Base-by-base conservation (phyloP, 2,329 filamentous ascomycete species). In the Exophiala sp. region DNA sequence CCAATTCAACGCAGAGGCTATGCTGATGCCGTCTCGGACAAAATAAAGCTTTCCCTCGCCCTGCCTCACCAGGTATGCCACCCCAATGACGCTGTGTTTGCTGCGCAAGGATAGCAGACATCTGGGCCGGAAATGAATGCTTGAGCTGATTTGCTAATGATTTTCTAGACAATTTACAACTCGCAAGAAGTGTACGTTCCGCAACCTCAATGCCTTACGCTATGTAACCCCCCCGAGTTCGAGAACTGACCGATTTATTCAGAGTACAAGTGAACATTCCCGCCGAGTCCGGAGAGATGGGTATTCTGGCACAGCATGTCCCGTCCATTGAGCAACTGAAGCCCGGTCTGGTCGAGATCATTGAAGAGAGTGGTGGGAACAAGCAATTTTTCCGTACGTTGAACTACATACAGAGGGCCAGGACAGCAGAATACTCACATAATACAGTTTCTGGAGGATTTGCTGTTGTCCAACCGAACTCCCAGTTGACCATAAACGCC, bases 311-410 rank as follows among this genome's bases (percentile, higher is more conserved):
- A 71, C 94, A 93, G 80, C 93, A 98, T 82, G 93, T 98, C 66
- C 90, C 93, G 60, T 89, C 90, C 57, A 97, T 98, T 68, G 93
- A 98, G 80, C 93, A 98, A 80, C 80, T 98, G 73, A 95, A 94
- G 82, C 90, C 93, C 56, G 93, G 93, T 67, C 76, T 97, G 63
- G 80, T 98, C 63, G 91, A 97, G 79, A 80, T 98, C 68, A 82
- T 97, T 62, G 91, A 97, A 79, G 93, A 98, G 81, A 81, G 76
- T 67, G 87, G 88, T 67, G 68, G 70, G 61, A 84, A 71, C 86
- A 98, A 98, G 83, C 88, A 94, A 75, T 98, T 93, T 79, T 98
- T 98, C 85, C 81, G 90, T 95, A 87, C 64, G 88, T 83, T 14
- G 7, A 29, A 37, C 14, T 37, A 43, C 49, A 10, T 22, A 9